Evolutionary conservation across 2,329 filamentous ascomycete species (phyloP).

Genomic region (Neospermospora avenae): DNA sequence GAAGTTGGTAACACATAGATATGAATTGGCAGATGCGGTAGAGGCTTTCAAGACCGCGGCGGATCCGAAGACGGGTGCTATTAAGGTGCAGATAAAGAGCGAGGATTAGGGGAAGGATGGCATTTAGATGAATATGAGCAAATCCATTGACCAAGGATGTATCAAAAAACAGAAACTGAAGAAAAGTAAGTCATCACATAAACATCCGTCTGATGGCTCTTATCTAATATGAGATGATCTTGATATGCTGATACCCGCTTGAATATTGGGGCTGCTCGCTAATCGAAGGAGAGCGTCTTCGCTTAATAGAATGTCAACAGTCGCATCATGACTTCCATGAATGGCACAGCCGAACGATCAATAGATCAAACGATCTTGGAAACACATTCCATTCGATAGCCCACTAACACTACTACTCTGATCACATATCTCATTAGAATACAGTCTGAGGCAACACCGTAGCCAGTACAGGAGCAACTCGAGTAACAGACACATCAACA

Average conservation of each 20-base stretch:
- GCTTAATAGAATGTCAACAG: neutral
- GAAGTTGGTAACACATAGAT: slow-evolving; percentile 85
- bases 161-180: too few relatives aligned
- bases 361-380: neutral
- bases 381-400: neutral
- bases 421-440: neutral
- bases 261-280: too few relatives aligned
- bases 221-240: too few relatives aligned
- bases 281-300: neutral
- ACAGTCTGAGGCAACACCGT: neutral
- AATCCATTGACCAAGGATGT: too few relatives aligned
- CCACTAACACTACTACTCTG: neutral
- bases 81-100: slow-evolving; percentile 94
- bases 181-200: too few relatives aligned
- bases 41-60: slow-evolving; percentile 87
- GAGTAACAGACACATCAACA: too few relatives aligned
- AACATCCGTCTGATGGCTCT: too few relatives aligned
- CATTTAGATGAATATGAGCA: slow-evolving; percentile 1
- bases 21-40: slow-evolving; percentile 78
- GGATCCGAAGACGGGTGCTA: slow-evolving; percentile 87
- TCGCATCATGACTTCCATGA: neutral
- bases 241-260: too few relatives aligned
- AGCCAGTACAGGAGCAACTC: neutral
- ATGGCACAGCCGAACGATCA: neutral
- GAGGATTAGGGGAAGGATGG: slow-evolving; percentile 24